These are phyloP conservation scores for Backusella circina DNA, from an alignment of 192 early-diverging fungal species.

Conservation along the genomic window DNA sequence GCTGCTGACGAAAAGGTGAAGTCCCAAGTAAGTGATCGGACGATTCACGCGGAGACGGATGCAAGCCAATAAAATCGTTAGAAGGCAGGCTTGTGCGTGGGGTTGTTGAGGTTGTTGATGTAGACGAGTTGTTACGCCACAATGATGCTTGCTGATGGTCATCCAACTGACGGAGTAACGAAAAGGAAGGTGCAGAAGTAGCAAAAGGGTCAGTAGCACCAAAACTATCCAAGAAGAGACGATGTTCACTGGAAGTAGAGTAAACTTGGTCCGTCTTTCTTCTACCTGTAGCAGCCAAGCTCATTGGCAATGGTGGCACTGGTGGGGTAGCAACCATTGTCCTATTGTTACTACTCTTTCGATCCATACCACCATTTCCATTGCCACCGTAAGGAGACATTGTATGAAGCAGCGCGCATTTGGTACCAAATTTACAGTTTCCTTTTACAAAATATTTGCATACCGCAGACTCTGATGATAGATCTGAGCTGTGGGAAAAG, in stretches of 20 bases:
- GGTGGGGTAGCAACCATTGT: background rate
- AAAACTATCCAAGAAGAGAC: background rate
- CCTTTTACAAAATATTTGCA: conserved; percentile 79
- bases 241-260: background rate
- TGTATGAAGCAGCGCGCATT: conserved; percentile 60
- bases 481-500: conserved; percentile 66
- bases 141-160: background rate
- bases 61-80: conserved; percentile 10
- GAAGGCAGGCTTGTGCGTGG: background rate
- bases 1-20: conserved; percentile 5
- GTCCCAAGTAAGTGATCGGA: conserved; percentile 9
- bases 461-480: conserved; percentile 55
- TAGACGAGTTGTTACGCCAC: background rate
- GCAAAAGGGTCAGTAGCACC: background rate
- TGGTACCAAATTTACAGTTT: conserved; percentile 77
- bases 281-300: background rate
- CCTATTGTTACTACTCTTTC: background rate
- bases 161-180: background rate
- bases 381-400: conserved; percentile 16
- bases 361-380: background rate
- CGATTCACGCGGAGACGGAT: conserved; percentile 6
- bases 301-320: background rate
- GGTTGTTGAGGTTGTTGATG: background rate
- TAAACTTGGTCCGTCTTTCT: conserved; percentile 6
- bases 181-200: conserved; percentile 5